Percentiles rank a stretch among this genome's conserved stretches.
Conservation (phyloP, 495 filamentous ascomycete species). For the Sabuloglossum arenarium region DNA sequence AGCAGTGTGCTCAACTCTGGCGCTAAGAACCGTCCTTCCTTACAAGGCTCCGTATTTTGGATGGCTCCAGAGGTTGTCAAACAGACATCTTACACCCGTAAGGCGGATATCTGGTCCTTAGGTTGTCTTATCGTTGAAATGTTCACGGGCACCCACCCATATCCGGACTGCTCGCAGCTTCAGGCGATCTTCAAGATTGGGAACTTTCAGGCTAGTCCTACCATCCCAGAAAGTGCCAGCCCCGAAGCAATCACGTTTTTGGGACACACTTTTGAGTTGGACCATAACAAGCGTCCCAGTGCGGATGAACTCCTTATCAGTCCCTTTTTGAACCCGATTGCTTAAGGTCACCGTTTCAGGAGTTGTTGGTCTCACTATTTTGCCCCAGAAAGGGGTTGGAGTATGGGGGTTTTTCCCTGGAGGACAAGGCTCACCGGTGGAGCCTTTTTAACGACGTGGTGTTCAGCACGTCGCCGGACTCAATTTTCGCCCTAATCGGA, state of each 20-base stretch:
- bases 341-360: constrained; percentile 8
- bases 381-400: neutral
- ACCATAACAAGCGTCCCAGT: constrained; percentile 75
- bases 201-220: constrained; percentile 63
- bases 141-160: constrained; percentile 93
- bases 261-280: constrained; percentile 78
- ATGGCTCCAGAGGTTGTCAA: constrained; percentile 98
- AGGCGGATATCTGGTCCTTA: constrained; percentile 98
- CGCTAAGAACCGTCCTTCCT: constrained; percentile 56
- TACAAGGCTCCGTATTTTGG: constrained; percentile 98
- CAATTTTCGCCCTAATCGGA: neutral
- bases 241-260: constrained; percentile 74
- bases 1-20: constrained; percentile 32
- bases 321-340: constrained; percentile 55
- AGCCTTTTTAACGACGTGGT: neutral
- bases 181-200: constrained; percentile 99
- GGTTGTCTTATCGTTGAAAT: constrained; percentile 97
- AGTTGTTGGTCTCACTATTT: neutral
- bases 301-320: constrained; percentile 75
- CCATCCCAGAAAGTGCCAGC: constrained; percentile 72
- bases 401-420: neutral
- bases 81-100: constrained; percentile 92
- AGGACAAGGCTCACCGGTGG: neutral
- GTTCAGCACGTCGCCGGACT: neutral
- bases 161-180: constrained; percentile 90